Evolutionary conservation across 129 eudicot species (phyloP), one percentile per base, ranked within the genome.

Genomic region (Heracleum sosnowskyi): DNA sequence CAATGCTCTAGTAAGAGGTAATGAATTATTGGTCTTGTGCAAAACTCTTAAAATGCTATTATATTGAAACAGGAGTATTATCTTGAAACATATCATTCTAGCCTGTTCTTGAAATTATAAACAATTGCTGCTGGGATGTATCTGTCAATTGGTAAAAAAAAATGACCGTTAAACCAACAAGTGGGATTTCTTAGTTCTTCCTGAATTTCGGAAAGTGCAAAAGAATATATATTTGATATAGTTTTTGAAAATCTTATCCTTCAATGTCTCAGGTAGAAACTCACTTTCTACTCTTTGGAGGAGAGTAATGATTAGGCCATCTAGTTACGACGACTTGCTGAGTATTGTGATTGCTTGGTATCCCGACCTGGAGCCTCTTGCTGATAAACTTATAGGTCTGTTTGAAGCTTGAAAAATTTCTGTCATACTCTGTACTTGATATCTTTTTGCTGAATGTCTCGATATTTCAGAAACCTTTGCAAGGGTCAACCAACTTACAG

Each of bases 241-340:
- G 29, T 41, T 41, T n/a, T 28, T 15, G 20, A 11, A 72, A 24
- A 10, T 12, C 31, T 13, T 28, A 28, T 42, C 20, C n/a, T 44
- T 42, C 2, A 24, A 73, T 39, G 2, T 73, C 11, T 51, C 69
- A 95, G 99, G 89, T 73, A 79, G 75, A 76, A 88, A 78, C 82
- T 83, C 89, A 20, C 86, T 95, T 66, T 85, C 92, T 78, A 84
- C 92, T 81, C 86, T 89, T 49, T 96, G 99, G 99, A 82, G 97
- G 89, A 86, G 89, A 77, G 91, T 96, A 74, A 83, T 87, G 91
- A 79, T 96, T 76, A 80, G 82, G 29, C 82, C 90, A 2, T 78
- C 97, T 64, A 85, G 84, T 73, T 82, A 63, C 16, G 73, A 81
- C 55, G 99, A 96, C 83, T 79, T 96, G 82, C 80, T 68, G 80